Evolutionary conservation across 179 eudicot genomes (phyloP).

Genomic region (Carnegiea gigantea): DNA sequence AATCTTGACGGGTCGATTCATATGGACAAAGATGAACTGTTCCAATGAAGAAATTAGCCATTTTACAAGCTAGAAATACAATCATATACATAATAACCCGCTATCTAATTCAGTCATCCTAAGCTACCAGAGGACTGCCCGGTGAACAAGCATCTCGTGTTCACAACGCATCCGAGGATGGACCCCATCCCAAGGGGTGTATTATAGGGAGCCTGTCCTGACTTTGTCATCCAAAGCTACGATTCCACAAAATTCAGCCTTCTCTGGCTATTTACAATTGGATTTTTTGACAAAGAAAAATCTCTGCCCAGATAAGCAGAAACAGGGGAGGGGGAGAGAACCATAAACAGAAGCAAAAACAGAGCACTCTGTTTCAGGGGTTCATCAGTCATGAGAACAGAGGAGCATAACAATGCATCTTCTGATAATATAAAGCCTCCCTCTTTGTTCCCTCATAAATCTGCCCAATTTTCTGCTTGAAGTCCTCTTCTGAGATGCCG

Average conservation of each 20-base stretch:
- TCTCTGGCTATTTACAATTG: slow-evolving; percentile 12
- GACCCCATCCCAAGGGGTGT: too few species aligned
- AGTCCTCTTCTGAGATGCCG: slow-evolving; percentile 33
- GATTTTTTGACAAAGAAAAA: background rate
- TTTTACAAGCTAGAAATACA: background rate
- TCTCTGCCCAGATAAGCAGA: background rate
- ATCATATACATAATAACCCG: background rate
- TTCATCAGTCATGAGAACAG: slow-evolving; percentile 39
- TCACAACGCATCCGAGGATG: too few species aligned
- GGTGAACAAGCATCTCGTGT: too few species aligned
- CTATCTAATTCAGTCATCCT: background rate
- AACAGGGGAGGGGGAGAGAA: background rate
- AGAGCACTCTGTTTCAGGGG: background rate
- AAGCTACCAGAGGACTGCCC: background rate
- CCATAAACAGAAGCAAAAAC: background rate
- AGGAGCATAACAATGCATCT: slow-evolving; percentile 48
- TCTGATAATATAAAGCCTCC: slow-evolving; percentile 44
- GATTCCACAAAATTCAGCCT: slow-evolving; percentile 10
- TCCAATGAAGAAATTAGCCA: background rate
- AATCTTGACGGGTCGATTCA: too few species aligned
- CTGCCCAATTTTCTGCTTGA: slow-evolving; percentile 47
- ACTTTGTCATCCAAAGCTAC: background rate
- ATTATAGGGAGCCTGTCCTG: too few species aligned
- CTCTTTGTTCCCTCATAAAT: slow-evolving; percentile 49
- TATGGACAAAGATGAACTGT: background rate